Percentiles rank a stretch among this genome's conserved stretches.
Evolutionary conservation across 495 filamentous ascomycete species (phyloP).

Genomic region (Thermochaetoides thermophila): DNA sequence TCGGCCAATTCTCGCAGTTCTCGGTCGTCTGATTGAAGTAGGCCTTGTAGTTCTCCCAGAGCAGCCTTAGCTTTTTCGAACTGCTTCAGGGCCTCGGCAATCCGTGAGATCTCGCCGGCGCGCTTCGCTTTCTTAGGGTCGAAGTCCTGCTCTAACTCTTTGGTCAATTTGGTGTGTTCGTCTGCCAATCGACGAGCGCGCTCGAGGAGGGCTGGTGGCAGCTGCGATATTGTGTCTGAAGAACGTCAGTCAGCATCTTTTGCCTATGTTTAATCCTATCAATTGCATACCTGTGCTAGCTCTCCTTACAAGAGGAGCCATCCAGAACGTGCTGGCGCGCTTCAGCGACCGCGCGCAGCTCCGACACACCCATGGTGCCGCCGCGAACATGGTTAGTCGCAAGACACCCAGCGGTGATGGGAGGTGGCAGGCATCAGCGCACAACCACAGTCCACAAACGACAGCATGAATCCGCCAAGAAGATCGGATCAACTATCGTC

Average conservation of each 20-base stretch:
- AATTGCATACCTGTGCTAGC: constrained; percentile 27
- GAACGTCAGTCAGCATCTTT: no score
- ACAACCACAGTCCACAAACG: no score
- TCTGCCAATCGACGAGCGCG: constrained; percentile 25
- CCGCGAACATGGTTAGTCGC: constrained; percentile 36
- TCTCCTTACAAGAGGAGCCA: constrained; percentile 23
- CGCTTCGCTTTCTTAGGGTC: constrained; percentile 61
- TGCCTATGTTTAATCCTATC: not conserved
- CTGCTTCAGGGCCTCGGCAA: constrained; percentile 53
- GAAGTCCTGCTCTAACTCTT: constrained; percentile 46
- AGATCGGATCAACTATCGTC: not conserved
- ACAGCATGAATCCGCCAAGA: no score
- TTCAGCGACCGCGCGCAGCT: constrained; percentile 30
- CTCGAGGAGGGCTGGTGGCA: constrained; percentile 26
- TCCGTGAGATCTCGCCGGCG: constrained; percentile 56
- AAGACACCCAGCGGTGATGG: constrained; percentile 5
- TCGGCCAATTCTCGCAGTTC: constrained; percentile 50
- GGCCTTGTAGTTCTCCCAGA: constrained; percentile 34
- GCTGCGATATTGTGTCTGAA: constrained; percentile 1
- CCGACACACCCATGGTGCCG: constrained; percentile 40
- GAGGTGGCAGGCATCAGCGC: constrained; percentile 5
- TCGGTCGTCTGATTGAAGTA: constrained; percentile 35
- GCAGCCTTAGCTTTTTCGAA: constrained; percentile 47
- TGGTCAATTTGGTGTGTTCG: constrained; percentile 46
- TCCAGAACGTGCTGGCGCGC: constrained; percentile 15